Evolutionary conservation across 73 alveolate genomes (phyloP), one percentile per base, ranked within the genome.

Genomic region (Uronychia binucleata): DNA sequence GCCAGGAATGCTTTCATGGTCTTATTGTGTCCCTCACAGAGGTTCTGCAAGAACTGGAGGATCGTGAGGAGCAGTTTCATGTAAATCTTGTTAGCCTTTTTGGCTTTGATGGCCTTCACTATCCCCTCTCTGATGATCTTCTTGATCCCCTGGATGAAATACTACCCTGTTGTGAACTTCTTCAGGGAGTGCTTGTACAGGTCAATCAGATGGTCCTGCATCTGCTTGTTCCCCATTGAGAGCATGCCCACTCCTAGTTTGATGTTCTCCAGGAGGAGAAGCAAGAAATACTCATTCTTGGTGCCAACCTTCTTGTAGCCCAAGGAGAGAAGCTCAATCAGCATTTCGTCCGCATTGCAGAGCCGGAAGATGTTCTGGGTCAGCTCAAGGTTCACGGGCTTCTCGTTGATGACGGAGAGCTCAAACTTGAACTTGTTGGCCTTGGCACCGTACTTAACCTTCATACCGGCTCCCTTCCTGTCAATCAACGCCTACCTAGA

Each of bases 271-370:
- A 75, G 1, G n/a, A 75, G 58, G 26, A 75, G 58, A 8, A 26
- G 28, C 8, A 28, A 1, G 58, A 75, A 75, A 30, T 75, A 75
- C 5, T 25, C 58, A 75, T 75, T 26, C 27, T 75, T 75, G 26
- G 59, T 58, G 5, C 81, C 81, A 25, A 75, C 32, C 8, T 75
- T 32, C 58, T 75, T 75, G 58, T 28, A 75, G 5, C 59, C 81
- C 8, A 26, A 30, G 28, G 81, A 75, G 29, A 75, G 28, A 5
- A 75, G 58, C 30, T 32, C 81, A 28, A 75, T 28, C 25, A 75
- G 57, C 81, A 75, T 75, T 26, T 75, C 58, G 30, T 75, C 81
- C 11, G 81, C 81, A 75, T 75, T 32, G 30, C 46, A 75, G 32
- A 26, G 57, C 5, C 28, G 25, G 29, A 75, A 30, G 26, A 75